Percentiles rank a stretch among this genome's conserved stretches.
Evolutionary conservation across 202 grass and related monocot species (phyloP).

Genomic region (Alloteropsis angusta): DNA sequence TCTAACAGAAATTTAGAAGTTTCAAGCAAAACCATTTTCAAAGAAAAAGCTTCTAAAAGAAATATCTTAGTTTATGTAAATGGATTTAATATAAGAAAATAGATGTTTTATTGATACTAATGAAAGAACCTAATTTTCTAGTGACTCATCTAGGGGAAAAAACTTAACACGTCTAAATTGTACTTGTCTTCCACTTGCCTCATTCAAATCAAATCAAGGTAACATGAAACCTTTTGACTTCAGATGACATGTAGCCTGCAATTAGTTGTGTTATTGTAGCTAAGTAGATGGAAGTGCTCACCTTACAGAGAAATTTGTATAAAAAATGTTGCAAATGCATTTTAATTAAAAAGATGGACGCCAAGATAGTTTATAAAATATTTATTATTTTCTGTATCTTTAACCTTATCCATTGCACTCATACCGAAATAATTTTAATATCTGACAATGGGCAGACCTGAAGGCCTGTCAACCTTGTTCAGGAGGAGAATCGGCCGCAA

Average conservation of each 20-base stretch:
- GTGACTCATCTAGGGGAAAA: not conserved
- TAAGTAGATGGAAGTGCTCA: not conserved
- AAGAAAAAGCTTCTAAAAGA: not conserved
- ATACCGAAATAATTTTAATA: not conserved
- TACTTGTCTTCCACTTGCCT: not conserved
- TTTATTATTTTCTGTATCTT: not conserved
- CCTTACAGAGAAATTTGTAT: not conserved
- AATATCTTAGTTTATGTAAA: not conserved
- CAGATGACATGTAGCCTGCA: not conserved
- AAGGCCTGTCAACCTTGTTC: constrained; percentile 97
- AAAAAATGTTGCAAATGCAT: not conserved
- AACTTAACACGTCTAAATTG: not conserved
- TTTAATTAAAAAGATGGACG: not conserved
- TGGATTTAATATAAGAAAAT: constrained; percentile 2
- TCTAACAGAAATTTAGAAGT: not conserved
- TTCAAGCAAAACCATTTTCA: not conserved
- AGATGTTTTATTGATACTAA: not conserved
- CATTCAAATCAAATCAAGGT: not conserved
- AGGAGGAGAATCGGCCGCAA: constrained; percentile 85
- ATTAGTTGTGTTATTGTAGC: not conserved
- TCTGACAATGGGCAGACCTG: constrained; percentile 53
- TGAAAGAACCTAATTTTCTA: not conserved
- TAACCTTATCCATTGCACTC: not conserved
- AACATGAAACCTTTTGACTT: not conserved
- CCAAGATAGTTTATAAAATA: not conserved